Conservation (phyloP, 2,329 filamentous ascomycete genomes). For the Setomelanomma holmii region DNA sequence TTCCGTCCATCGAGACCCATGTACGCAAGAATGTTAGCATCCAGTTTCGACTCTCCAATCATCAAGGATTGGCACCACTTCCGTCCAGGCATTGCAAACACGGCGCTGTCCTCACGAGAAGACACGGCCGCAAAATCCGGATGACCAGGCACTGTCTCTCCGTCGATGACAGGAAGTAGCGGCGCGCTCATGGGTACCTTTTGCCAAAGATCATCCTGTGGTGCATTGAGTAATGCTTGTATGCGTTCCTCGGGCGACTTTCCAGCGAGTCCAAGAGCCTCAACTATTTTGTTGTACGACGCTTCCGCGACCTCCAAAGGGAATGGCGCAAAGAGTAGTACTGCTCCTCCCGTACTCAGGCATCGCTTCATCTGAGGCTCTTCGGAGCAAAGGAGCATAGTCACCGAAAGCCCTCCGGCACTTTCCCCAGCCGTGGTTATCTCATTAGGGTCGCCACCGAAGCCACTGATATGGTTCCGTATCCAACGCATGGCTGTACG, state of each 20-base stretch:
- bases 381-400: conserved; percentile 36
- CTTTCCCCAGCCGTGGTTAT: conserved; percentile 56
- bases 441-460: conserved; percentile 48
- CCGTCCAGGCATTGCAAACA: conserved; percentile 47
- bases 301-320: conserved; percentile 50
- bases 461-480: conserved; percentile 44
- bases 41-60: conserved; percentile 57
- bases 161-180: conserved; percentile 52
- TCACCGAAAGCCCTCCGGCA: conserved; percentile 52
- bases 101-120: conserved; percentile 29
- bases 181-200: conserved; percentile 48
- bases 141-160: conserved; percentile 48
- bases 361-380: conserved; percentile 49
- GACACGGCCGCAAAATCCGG: conserved; percentile 34
- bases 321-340: conserved; percentile 52
- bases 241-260: conserved; percentile 51
- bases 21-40: conserved; percentile 46
- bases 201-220: conserved; percentile 51
- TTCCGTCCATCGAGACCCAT: conserved; percentile 32
- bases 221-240: conserved; percentile 49
- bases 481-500: conserved; percentile 48
- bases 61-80: conserved; percentile 57
- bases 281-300: conserved; percentile 51
- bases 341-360: conserved; percentile 49
- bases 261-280: conserved; percentile 50